Percentiles rank a stretch among this genome's conserved stretches.
These are phyloP conservation scores for Vaccinium macrocarpon DNA, from an alignment of 148 eudicot species.

Conservation along the genomic window DNA sequence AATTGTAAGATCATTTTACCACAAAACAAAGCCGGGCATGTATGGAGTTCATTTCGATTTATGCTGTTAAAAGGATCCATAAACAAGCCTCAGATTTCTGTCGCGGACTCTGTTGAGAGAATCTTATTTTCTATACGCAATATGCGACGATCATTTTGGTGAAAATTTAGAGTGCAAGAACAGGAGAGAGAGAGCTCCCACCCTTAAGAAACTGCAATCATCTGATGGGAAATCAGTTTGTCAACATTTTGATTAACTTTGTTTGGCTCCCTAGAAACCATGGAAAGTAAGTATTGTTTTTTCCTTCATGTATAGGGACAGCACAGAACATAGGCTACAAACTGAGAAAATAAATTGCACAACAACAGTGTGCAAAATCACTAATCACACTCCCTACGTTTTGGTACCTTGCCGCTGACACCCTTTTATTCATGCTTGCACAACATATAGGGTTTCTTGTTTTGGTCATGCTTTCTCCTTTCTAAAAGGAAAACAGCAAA, in stretches of 20 bases:
- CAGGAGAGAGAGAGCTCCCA: no score
- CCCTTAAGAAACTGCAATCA: not conserved
- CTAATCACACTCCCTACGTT: not conserved
- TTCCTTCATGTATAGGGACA: not conserved
- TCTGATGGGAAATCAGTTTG: not conserved
- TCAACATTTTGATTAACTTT: not conserved
- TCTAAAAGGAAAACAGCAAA: not conserved
- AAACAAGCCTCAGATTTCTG: not conserved
- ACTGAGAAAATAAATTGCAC: not conserved
- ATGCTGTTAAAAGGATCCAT: not conserved
- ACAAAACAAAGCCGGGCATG: not conserved
- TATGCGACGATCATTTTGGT: not conserved
- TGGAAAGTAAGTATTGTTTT: not conserved
- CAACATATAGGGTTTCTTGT: not conserved
- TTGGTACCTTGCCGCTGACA: not conserved
- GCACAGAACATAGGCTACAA: not conserved
- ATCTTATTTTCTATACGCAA: not conserved
- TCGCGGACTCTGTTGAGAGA: not conserved
- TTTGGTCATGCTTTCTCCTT: not conserved
- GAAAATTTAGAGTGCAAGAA: no score
- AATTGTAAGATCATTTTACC: not conserved
- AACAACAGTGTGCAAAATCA: not conserved
- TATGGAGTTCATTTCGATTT: no score
- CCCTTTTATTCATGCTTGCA: not conserved
- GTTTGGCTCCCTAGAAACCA: conserved; percentile 5